Evolutionary conservation across 2,329 filamentous ascomycete species (phyloP).

Genomic region (Onygena corvina): DNA sequence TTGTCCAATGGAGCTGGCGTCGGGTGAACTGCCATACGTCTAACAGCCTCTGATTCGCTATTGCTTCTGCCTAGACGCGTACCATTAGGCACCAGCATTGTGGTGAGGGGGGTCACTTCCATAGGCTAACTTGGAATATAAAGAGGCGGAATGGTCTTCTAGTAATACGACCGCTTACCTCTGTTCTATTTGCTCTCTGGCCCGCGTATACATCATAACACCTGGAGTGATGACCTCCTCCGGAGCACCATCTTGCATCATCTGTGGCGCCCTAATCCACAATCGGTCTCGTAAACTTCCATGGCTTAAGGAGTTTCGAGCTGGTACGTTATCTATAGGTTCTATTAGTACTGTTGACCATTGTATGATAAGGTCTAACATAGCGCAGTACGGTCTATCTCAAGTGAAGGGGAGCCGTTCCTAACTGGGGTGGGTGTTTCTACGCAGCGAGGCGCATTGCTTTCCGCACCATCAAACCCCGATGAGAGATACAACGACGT

Average conservation of each 20-base stretch:
- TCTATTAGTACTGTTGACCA: neutral
- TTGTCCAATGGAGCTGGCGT: neutral
- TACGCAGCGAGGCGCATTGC: conserved; percentile 3
- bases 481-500: conserved; percentile 12
- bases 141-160: neutral
- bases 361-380: neutral
- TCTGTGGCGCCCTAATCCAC: conserved; percentile 14
- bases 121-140: neutral
- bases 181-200: too few species aligned
- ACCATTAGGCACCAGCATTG: neutral
- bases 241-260: conserved; percentile 8
- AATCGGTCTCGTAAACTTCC: conserved; percentile 8
- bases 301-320: conserved; percentile 14
- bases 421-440: conserved; percentile 15
- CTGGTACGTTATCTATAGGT: conserved; percentile 10
- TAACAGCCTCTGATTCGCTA: neutral
- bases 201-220: neutral
- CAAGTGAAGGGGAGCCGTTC: conserved; percentile 14
- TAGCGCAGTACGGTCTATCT: conserved; percentile 14
- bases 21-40: neutral
- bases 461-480: conserved; percentile 11
- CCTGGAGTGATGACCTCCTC: neutral
- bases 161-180: neutral
- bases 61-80: conserved; percentile 1
- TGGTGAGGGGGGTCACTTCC: neutral